Conservation (phyloP, 2,329 filamentous ascomycete genomes). For the Bipolaris cookei region DNA sequence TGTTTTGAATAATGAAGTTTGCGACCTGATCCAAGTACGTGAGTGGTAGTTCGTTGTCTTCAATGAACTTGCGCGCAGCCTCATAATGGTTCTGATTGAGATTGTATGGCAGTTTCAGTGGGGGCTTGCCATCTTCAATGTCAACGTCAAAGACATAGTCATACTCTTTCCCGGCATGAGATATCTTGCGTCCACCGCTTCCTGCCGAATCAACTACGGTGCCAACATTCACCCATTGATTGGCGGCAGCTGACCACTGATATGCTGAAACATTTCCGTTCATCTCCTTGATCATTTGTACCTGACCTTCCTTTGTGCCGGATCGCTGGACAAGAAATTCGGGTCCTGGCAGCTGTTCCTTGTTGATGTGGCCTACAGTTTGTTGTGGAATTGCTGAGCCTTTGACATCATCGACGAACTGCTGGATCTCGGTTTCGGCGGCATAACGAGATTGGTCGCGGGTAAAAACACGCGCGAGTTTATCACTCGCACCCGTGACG, state of each 20-base stretch:
- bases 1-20: slow-evolving; percentile 90
- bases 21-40: slow-evolving; percentile 90
- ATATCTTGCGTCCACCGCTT: slow-evolving; percentile 69
- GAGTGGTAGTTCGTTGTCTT: slow-evolving; percentile 85
- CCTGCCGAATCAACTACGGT: slow-evolving; percentile 90
- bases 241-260: slow-evolving; percentile 74
- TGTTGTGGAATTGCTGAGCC: slow-evolving; percentile 87
- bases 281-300: slow-evolving; percentile 85
- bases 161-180: slow-evolving; percentile 84
- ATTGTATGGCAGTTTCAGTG: slow-evolving; percentile 93
- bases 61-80: slow-evolving; percentile 86
- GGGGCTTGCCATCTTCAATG: slow-evolving; percentile 91
- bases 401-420: slow-evolving; percentile 83
- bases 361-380: slow-evolving; percentile 78
- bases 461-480: slow-evolving; percentile 83
- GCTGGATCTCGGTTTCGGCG: slow-evolving; percentile 68
- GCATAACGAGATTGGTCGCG: slow-evolving; percentile 73
- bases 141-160: slow-evolving; percentile 98
- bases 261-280: slow-evolving; percentile 86
- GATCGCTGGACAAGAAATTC: slow-evolving; percentile 82
- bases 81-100: slow-evolving; percentile 92
- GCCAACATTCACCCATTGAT: slow-evolving; percentile 85
- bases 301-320: slow-evolving; percentile 95
- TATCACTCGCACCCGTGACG: slow-evolving; percentile 90
- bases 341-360: slow-evolving; percentile 86